Evolutionary conservation across 2,329 filamentous ascomycete species (phyloP).

Genomic region (Metarhizium brunneum): DNA sequence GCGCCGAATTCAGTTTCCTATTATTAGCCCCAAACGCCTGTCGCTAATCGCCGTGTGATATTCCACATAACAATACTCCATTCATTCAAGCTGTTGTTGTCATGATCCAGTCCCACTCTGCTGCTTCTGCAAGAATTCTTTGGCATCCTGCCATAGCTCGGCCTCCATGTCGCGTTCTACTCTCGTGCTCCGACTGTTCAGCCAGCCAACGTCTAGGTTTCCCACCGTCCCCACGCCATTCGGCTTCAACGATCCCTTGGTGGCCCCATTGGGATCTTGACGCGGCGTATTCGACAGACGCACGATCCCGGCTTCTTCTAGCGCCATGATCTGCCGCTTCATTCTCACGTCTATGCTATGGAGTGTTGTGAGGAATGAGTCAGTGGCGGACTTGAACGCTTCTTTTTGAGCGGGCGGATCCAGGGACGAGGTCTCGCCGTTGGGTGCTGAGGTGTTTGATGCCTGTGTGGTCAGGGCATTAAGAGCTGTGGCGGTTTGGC

Average conservation of each 20-base stretch:
- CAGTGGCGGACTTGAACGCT: conserved; percentile 49
- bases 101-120: not conserved
- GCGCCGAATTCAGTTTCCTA: not conserved
- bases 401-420: conserved; percentile 42
- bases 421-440: conserved; percentile 13
- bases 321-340: conserved; percentile 56
- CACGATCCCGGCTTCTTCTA: conserved; percentile 76
- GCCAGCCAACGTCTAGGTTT: conserved; percentile 71
- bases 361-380: conserved; percentile 62
- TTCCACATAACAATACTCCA: not conserved
- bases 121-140: conserved; percentile 25
- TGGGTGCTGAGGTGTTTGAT: conserved; percentile 9
- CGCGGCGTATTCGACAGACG: conserved; percentile 30
- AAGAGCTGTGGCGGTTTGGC: conserved; percentile 37
- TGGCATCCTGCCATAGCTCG: conserved; percentile 56
- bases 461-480: conserved; percentile 31
- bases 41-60: not conserved
- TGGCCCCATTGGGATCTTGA: conserved; percentile 23
- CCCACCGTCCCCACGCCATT: conserved; percentile 47
- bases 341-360: conserved; percentile 67
- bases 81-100: not conserved
- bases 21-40: not conserved
- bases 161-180: conserved; percentile 77
- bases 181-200: conserved; percentile 77
- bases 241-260: conserved; percentile 39